Evolutionary conservation across 805 yeast species (phyloP).

Genomic region (Wickerhamiella galacta): DNA sequence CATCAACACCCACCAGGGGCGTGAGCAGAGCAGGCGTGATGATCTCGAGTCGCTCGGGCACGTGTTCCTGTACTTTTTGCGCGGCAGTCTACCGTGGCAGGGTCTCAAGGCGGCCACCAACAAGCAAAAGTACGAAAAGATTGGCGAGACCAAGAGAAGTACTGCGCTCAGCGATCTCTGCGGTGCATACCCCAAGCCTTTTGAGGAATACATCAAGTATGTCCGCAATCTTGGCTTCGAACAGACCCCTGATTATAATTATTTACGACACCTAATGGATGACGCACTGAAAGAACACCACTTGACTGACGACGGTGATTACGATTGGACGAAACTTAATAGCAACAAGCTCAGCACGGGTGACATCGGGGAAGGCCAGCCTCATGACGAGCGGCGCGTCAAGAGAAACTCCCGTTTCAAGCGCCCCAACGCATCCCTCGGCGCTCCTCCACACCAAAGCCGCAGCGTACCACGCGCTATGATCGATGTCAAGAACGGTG

Average conservation of each 20-base stretch:
- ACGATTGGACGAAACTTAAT: conserved; percentile 95
- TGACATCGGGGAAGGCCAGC: no score
- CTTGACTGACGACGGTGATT: conserved; percentile 67
- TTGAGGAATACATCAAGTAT: conserved; percentile 76
- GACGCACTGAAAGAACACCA: conserved; percentile 60
- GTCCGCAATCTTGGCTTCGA: conserved; percentile 85
- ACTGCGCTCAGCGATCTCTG: conserved; percentile 77
- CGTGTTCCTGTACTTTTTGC: conserved; percentile 83
- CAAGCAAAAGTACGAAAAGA: conserved; percentile 92
- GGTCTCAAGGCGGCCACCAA: conserved; percentile 96
- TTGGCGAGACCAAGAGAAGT: conserved; percentile 87
- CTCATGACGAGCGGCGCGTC: no score
- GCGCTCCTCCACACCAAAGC: conserved; percentile 77
- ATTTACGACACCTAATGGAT: conserved; percentile 59
- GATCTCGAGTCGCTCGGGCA: conserved; percentile 94
- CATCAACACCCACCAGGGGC: conserved; percentile 89
- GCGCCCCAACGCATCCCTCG: conserved; percentile 86
- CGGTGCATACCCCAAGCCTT: conserved; percentile 78
- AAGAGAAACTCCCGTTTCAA: conserved; percentile 86
- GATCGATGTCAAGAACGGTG: no score
- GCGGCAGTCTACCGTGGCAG: conserved; percentile 97
- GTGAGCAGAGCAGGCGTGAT: conserved; percentile 93
- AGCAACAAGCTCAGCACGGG: no score
- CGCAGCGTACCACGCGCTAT: no score
- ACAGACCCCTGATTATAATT: conserved; percentile 87